Conservation (phyloP, 208 protist species). For the Trypanosoma platydactyli region DNA sequence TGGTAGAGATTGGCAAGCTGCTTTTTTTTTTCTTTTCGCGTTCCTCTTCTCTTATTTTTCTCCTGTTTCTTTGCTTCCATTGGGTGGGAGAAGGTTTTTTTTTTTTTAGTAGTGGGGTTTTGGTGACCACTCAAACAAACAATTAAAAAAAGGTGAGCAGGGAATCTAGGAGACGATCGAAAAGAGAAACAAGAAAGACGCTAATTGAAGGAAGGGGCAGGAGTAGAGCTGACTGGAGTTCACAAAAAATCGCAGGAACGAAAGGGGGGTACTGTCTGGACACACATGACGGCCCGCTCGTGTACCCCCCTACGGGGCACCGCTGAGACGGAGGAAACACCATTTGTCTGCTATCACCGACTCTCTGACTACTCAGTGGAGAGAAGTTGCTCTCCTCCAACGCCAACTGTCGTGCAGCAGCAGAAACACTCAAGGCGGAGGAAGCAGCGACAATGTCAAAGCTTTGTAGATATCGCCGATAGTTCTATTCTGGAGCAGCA, state of each 20-base stretch:
- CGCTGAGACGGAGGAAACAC: slow-evolving; percentile 14
- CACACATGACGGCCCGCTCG: slow-evolving; percentile 27
- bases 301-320: slow-evolving; percentile 32
- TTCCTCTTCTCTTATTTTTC: background rate
- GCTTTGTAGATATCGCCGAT: background rate
- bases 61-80: background rate
- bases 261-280: background rate
- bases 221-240: background rate
- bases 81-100: background rate
- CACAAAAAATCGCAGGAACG: background rate
- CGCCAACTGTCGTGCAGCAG: background rate
- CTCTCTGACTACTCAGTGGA: slow-evolving; percentile 31
- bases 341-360: slow-evolving; percentile 29
- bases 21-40: too few relatives aligned
- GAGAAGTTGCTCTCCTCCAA: slow-evolving; percentile 17
- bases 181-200: background rate
- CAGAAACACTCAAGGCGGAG: background rate
- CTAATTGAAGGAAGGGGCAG: background rate
- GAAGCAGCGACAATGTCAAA: background rate
- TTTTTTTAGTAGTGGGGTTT: too few relatives aligned
- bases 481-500: background rate
- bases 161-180: background rate
- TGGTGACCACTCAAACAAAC: too few relatives aligned
- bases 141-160: too few relatives aligned
- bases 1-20: too few relatives aligned